A percentile compares a stretch with the other conserved stretches of the same genome.
These are phyloP conservation scores for Tricholoma matsutake DNA, from an alignment of 768 basidiomycete species.

Conservation along the genomic window DNA sequence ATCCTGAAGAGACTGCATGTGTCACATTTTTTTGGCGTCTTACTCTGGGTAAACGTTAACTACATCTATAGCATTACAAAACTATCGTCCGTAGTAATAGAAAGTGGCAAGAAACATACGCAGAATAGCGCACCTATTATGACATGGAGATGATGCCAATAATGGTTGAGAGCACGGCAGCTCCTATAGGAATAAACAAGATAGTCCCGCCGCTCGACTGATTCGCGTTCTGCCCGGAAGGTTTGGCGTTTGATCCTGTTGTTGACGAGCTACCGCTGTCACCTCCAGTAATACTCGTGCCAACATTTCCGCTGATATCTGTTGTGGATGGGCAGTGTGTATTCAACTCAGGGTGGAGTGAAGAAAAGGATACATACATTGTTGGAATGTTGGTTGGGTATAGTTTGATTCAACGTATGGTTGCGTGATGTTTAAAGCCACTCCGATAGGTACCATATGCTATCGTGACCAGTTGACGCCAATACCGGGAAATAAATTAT, in stretches of 20 bases:
- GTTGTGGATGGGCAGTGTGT: neutral
- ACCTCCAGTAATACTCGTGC: neutral
- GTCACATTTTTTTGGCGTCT: no score
- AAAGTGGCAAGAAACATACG: neutral
- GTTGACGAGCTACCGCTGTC: neutral
- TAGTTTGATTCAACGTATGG: conserved; percentile 51
- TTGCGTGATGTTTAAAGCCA: conserved; percentile 47
- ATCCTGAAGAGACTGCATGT: no score
- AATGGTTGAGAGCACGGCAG: neutral
- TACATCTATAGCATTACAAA: neutral
- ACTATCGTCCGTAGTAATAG: neutral
- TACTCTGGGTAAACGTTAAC: no score
- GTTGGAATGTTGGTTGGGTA: conserved; percentile 39
- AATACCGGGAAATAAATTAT: neutral
- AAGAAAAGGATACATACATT: conserved; percentile 33
- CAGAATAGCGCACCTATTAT: neutral
- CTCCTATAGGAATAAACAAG: neutral
- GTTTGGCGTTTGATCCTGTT: neutral
- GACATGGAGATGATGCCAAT: neutral
- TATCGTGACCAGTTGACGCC: conserved; percentile 7
- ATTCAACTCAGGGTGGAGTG: no score
- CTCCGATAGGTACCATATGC: conserved; percentile 53
- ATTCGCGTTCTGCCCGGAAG: neutral
- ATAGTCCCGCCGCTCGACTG: neutral
- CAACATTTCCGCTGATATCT: conserved; percentile 1